phyloP scores from a whole-genome alignment of 2,329 filamentous ascomycete species.

The Tolypocladium pustulatum region DNA sequence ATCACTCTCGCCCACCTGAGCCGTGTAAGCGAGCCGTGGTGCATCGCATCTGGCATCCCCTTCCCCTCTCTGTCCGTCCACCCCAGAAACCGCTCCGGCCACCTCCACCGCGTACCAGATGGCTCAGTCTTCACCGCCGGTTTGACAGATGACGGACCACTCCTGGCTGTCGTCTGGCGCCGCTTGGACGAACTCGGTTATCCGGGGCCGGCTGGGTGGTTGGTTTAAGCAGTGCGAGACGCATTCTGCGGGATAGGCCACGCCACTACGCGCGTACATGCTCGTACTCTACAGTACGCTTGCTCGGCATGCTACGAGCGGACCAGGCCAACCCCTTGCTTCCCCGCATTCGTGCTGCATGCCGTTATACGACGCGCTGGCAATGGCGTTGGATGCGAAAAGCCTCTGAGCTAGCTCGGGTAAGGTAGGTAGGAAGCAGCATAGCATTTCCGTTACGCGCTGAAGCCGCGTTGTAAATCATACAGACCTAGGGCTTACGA shows the following conservation, averaged over 20 bases:
- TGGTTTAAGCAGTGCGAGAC: not conserved
- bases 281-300: not conserved
- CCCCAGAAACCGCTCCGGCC: not conserved
- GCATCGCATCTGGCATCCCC: not conserved
- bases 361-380: not conserved
- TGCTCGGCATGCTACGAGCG: not conserved
- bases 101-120: not conserved
- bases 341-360: not conserved
- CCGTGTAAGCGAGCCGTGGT: not conserved
- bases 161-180: not conserved
- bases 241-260: not conserved
- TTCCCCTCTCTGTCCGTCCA: not conserved
- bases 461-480: slow-evolving; percentile 1
- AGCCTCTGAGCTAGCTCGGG: not conserved
- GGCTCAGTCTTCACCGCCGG: not conserved
- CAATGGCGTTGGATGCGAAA: not conserved
- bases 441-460: not conserved
- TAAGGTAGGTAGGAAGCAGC: not conserved
- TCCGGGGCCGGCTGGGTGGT: not conserved
- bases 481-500: not conserved
- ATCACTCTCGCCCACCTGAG: not conserved
- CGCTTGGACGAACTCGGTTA: not conserved
- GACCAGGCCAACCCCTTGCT: not conserved
- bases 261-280: not conserved
- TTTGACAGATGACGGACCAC: not conserved